These are phyloP conservation scores for Cladosporium colombiae DNA, from an alignment of 2,329 filamentous ascomycete genomes.

Conservation along the genomic window DNA sequence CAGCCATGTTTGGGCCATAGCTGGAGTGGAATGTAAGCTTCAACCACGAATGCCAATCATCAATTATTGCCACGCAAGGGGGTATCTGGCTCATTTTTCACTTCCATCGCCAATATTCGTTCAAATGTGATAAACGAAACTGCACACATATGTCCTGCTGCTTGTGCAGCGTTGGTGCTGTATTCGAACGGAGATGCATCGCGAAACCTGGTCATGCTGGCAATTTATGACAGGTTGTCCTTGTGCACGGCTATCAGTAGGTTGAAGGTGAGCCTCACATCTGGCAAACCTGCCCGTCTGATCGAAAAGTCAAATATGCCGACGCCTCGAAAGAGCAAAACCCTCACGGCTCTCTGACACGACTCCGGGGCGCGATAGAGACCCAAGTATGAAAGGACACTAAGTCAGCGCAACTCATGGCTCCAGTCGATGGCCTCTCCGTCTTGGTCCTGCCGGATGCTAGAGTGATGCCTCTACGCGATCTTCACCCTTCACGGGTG, in stretches of 20 bases:
- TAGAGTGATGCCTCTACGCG: not conserved
- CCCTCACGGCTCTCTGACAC: not conserved
- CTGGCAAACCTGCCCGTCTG: not conserved
- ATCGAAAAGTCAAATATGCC: not conserved
- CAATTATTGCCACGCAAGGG: slow-evolving; percentile 1
- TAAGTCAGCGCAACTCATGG: not conserved
- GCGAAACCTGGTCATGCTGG: not conserved
- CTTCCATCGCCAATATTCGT: not conserved
- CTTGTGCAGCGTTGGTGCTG: not conserved
- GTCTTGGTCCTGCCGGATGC: not conserved
- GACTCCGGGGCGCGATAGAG: not conserved
- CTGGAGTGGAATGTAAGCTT: slow-evolving; percentile 14
- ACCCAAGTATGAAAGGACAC: not conserved
- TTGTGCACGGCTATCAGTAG: not conserved
- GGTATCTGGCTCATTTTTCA: not conserved
- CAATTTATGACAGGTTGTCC: not conserved
- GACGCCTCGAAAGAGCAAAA: not conserved
- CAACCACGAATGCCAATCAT: not conserved
- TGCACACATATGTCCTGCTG: not conserved
- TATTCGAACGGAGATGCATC: not conserved
- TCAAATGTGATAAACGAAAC: not conserved
- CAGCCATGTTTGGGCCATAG: slow-evolving; percentile 14
- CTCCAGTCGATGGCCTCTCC: not conserved
- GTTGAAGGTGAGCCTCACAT: not conserved
- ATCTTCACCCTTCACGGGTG: not conserved